phyloP scores from a whole-genome alignment of 805 yeast species.

The Kluyveromyces aestuarii region DNA sequence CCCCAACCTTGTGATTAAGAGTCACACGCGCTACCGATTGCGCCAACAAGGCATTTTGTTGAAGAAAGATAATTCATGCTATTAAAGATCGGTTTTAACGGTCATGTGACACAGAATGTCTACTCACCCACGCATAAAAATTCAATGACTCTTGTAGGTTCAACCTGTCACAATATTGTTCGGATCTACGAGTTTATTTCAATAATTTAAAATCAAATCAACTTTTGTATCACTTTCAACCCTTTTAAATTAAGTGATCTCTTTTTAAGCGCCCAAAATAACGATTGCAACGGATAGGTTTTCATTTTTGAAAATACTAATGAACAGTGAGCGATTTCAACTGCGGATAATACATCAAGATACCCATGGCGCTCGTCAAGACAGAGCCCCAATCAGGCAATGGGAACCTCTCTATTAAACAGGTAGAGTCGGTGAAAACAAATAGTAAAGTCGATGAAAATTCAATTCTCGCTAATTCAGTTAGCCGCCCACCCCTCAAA shows the following conservation, averaged over 20 bases:
- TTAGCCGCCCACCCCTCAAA: constrained; percentile 17
- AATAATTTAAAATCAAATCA: too few relatives aligned
- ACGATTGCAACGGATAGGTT: too few relatives aligned
- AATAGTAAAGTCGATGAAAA: background rate
- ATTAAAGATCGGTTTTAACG: background rate
- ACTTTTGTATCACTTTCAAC: too few relatives aligned
- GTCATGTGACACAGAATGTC: background rate
- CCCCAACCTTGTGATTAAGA: constrained; percentile 20
- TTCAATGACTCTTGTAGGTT: too few relatives aligned
- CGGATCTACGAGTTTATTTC: too few relatives aligned
- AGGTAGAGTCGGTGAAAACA: background rate
- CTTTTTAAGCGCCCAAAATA: too few relatives aligned
- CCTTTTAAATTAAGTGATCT: too few relatives aligned
- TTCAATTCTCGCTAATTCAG: background rate
- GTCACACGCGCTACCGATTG: constrained; percentile 21
- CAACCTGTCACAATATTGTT: too few relatives aligned
- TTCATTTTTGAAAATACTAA: too few relatives aligned
- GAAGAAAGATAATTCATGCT: background rate
- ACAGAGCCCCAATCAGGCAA: constrained; percentile 6
- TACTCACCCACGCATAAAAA: too few relatives aligned
- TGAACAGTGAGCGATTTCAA: background rate
- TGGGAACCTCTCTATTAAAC: background rate
- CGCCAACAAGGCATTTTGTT: constrained; percentile 14
- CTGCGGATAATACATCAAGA: background rate
- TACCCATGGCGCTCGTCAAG: constrained; percentile 8